Percentiles rank a stretch among this genome's conserved stretches.
Evolutionary conservation across 2,329 filamentous ascomycete genomes (phyloP).

Genomic region (Phaeophleospora eucalypticola): DNA sequence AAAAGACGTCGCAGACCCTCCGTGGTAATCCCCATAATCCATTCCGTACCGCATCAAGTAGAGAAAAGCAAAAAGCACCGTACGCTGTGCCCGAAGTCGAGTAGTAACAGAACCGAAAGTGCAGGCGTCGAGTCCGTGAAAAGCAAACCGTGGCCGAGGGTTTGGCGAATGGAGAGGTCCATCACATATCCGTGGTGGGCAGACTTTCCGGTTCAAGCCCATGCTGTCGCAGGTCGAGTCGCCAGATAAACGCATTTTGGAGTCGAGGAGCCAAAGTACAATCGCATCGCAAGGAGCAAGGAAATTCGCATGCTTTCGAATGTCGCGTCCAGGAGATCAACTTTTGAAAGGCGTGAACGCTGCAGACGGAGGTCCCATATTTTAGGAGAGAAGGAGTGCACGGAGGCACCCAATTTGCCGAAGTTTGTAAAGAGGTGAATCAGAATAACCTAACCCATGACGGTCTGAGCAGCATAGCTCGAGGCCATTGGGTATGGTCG

Average conservation of each 20-base stretch:
- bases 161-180: not conserved
- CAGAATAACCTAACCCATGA: conserved; percentile 29
- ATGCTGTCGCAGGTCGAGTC: not conserved
- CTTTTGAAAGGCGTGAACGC: conserved; percentile 15
- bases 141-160: not conserved
- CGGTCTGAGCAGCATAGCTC: conserved; percentile 33
- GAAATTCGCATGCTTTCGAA: conserved; percentile 10
- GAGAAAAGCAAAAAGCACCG: conserved; percentile 2
- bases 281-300: conserved; percentile 8
- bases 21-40: not conserved
- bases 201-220: too few species aligned
- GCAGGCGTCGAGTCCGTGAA: not conserved
- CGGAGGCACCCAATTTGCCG: conserved; percentile 1
- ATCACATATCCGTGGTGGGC: too few species aligned
- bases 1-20: not conserved
- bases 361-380: conserved; percentile 5
- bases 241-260: not conserved
- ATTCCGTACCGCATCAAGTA: conserved; percentile 9
- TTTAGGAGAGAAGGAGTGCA: not conserved
- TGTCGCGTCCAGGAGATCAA: conserved; percentile 4
- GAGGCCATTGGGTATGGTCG: conserved; percentile 32
- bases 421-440: not conserved
- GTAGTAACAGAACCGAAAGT: conserved; percentile 1
- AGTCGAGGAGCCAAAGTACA: conserved; percentile 1
- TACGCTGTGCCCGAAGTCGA: conserved; percentile 6